These are phyloP conservation scores for Candida neerlandica DNA, from an alignment of 1,139 yeast genomes.

Conservation along the genomic window DNA sequence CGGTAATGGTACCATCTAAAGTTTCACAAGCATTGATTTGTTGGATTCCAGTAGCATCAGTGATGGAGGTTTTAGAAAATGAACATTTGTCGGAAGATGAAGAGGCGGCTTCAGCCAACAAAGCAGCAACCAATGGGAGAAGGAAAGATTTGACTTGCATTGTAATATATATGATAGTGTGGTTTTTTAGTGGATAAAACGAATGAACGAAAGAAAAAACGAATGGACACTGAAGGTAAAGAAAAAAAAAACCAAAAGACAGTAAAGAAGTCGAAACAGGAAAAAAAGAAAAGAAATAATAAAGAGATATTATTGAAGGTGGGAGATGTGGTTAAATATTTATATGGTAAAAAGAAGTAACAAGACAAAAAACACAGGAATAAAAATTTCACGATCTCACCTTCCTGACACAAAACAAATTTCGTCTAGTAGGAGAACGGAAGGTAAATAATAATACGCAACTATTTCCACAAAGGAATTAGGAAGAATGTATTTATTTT, in stretches of 20 bases:
- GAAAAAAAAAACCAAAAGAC: constrained; percentile 5
- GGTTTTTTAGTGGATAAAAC: neutral
- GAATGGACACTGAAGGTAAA: neutral
- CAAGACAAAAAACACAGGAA: constrained; percentile 4
- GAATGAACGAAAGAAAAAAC: neutral
- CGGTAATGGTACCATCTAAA: constrained; percentile 42
- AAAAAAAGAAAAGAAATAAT: constrained; percentile 3
- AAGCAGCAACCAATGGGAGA: constrained; percentile 17
- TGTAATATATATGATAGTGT: neutral
- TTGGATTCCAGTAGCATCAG: constrained; percentile 40
- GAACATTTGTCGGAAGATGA: constrained; percentile 30
- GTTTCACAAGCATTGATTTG: constrained; percentile 44
- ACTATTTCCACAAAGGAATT: neutral
- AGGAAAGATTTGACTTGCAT: constrained; percentile 22
- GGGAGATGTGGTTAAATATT: neutral
- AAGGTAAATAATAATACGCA: neutral
- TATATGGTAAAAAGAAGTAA: neutral
- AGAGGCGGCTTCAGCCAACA: constrained; percentile 8
- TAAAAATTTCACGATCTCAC: constrained; percentile 5
- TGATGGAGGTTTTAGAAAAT: constrained; percentile 40
- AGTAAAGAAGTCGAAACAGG: no score
- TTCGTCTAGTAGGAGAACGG: neutral
- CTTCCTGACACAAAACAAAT: neutral
- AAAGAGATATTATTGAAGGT: neutral
- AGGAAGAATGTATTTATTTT: neutral